phyloP scores from a whole-genome alignment of 441 rosid species.

The Adansonia madagascariensis region DNA sequence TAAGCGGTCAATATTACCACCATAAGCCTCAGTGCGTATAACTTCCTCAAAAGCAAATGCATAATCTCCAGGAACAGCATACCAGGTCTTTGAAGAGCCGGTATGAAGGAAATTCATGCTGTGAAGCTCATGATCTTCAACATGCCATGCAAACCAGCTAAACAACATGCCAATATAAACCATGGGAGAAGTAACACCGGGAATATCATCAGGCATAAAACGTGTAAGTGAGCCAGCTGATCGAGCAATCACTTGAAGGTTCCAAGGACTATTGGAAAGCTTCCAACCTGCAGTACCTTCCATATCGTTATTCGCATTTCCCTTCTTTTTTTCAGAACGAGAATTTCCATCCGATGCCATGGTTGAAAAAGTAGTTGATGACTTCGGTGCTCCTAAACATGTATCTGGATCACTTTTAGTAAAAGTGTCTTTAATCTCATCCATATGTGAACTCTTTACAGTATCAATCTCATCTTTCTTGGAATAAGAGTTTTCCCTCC shows the following conservation, averaged over 20 bases:
- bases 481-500: conserved; percentile 48
- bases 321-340: conserved; percentile 49
- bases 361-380: conserved; percentile 42
- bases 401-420: conserved; percentile 32
- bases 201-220: conserved; percentile 99
- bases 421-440: conserved; percentile 37
- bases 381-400: conserved; percentile 36
- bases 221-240: conserved; percentile 97
- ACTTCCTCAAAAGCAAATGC: conserved; percentile 92
- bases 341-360: conserved; percentile 38
- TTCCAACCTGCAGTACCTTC: conserved; percentile 99
- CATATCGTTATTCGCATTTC: conserved; percentile 51
- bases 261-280: conserved; percentile 99
- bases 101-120: conserved; percentile 98
- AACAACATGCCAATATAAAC: conserved; percentile 96
- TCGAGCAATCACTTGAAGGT: conserved; percentile 90
- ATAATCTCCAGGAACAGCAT: conserved; percentile 90
- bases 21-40: conserved; percentile 77
- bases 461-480: conserved; percentile 36
- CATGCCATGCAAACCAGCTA: conserved; percentile 99
- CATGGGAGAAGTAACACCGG: conserved; percentile 99
- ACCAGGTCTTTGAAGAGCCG: conserved; percentile 98
- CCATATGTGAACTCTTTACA: conserved; percentile 27
- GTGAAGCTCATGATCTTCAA: conserved; percentile 99
- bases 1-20: conserved; percentile 77